phyloP scores from a whole-genome alignment of 129 eudicot genomes.

The Arctium lappa region DNA sequence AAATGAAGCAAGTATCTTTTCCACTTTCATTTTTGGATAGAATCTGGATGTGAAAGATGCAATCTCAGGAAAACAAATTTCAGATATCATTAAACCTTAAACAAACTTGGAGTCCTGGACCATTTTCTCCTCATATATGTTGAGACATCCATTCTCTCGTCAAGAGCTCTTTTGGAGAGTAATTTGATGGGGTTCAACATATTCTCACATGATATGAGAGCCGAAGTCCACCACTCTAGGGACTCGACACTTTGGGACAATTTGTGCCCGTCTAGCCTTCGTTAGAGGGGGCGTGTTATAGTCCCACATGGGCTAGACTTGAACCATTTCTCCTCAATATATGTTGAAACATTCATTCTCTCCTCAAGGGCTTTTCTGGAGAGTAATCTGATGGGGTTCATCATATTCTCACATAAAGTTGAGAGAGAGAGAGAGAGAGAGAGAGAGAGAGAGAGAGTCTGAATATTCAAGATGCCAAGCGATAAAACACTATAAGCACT shows the following conservation, averaged over 20 bases:
- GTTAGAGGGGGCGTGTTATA: too few species aligned
- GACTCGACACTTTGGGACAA: too few species aligned
- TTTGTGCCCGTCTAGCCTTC: too few species aligned
- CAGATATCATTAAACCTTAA: conserved; percentile 5
- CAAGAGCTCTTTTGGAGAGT: background rate
- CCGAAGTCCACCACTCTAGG: too few species aligned
- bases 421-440: conserved; percentile 12
- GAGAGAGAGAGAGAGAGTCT: conserved; percentile 11
- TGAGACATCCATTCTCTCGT: background rate
- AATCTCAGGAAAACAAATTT: background rate
- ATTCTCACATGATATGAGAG: too few species aligned
- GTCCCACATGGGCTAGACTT: too few species aligned
- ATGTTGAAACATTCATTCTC: background rate
- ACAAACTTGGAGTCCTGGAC: background rate
- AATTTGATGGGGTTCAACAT: too few species aligned
- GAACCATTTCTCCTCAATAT: background rate
- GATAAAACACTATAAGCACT: background rate
- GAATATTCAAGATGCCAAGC: background rate
- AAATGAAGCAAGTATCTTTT: conserved; percentile 29
- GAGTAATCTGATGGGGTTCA: background rate
- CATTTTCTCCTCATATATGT: background rate
- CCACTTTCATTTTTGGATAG: conserved; percentile 40
- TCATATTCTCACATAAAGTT: background rate
- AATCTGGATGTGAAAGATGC: conserved; percentile 30
- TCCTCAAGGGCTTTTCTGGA: background rate